Evolutionary conservation across 768 basidiomycete species (phyloP), one percentile per base, ranked within the genome.

Genomic region (Lactarius indigo): DNA sequence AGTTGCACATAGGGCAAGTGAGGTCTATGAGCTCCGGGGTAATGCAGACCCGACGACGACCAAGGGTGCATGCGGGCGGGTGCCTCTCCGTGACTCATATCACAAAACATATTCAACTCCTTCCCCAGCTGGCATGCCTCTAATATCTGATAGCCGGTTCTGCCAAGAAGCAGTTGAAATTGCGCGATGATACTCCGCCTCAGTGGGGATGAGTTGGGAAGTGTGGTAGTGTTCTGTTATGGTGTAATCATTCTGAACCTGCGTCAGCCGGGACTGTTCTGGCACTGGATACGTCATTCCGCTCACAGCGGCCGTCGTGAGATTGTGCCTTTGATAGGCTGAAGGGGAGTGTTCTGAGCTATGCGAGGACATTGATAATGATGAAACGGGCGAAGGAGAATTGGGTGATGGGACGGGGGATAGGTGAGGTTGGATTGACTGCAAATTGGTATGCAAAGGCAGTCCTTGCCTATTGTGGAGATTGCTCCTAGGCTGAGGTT

Each of bases 361-460:
- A n/a, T 68, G 69, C 10, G 69, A 65, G 18, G 70, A 70, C 20
- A 62, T 20, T n/a, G 70, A 69, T 5, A 69, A 35, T 28, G 68
- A 65, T 23, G 70, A 69, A 6, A 70, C 70, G 20, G 70, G 70
- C n/a, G 70, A 70, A 31, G 70, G 70, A 5, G 64, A 69, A 26
- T 65, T 47, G 39, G 68, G 59, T 9, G 64, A 59, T 3, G 68
- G 63, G 31, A 59, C 33, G n/a, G 47, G 63, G n/a, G 59, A 64
- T 37, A 37, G 20, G 26, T 54, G 61, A 37, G 44, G 10, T 57
- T 58, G 57, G 50, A 42, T 62, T 50, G 62, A 42, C 17, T 55
- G 23, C 31, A 59, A 39, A 44, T 35, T 28, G 54, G 60, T 39
- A 41, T 41, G 41, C 50, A 37, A 55, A 20, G 57, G 47, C 6